These are phyloP conservation scores for Entonaema liquescens DNA, from an alignment of 495 filamentous ascomycete species.

Conservation along the genomic window DNA sequence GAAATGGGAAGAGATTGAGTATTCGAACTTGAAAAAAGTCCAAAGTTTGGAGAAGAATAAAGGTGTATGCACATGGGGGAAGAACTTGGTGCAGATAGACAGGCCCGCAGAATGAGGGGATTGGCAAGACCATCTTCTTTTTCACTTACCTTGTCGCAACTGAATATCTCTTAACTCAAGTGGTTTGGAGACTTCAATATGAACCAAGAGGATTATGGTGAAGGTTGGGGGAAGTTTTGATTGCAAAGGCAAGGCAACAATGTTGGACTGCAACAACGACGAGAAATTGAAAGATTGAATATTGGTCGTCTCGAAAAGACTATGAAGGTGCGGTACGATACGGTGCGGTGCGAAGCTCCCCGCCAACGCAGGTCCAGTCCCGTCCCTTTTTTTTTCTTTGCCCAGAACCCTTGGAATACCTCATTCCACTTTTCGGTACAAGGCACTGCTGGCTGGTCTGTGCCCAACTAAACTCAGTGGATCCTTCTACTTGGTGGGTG, in stretches of 20 bases:
- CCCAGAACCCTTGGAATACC: slow-evolving; percentile 23
- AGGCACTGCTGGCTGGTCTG: slow-evolving; percentile 20
- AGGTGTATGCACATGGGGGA: slow-evolving; percentile 11
- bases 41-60: slow-evolving; percentile 2
- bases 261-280: slow-evolving; percentile 12
- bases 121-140: slow-evolving; percentile 20
- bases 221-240: slow-evolving; percentile 22
- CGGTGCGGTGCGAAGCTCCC: slow-evolving; percentile 35
- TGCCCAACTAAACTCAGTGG: slow-evolving; percentile 36
- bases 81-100: slow-evolving; percentile 7
- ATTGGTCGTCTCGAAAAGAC: slow-evolving; percentile 32
- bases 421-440: slow-evolving; percentile 23
- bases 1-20: slow-evolving; percentile 12
- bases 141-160: slow-evolving; percentile 40
- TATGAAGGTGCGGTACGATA: slow-evolving; percentile 21
- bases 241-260: slow-evolving; percentile 12
- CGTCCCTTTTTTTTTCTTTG: slow-evolving; percentile 18
- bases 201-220: slow-evolving; percentile 3
- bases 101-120: slow-evolving; percentile 18
- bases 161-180: slow-evolving; percentile 35
- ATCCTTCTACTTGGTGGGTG: slow-evolving; percentile 19
- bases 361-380: slow-evolving; percentile 23
- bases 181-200: slow-evolving; percentile 36
- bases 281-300: slow-evolving; percentile 22
- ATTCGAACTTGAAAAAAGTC: slow-evolving; percentile 11